Evolutionary conservation across 495 filamentous ascomycete species (phyloP).

Genomic region (Aspergillus leporis): DNA sequence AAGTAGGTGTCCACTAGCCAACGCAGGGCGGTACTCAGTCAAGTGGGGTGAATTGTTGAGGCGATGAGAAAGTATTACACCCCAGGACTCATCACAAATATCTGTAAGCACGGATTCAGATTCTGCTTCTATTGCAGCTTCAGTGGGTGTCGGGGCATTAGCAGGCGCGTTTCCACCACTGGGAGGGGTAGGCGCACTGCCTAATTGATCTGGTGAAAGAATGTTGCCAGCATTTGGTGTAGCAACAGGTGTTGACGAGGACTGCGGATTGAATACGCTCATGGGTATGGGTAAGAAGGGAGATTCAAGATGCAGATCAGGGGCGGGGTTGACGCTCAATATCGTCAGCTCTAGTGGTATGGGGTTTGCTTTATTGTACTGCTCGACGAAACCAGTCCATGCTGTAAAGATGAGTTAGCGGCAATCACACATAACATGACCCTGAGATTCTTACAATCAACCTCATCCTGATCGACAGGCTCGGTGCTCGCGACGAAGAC

Average conservation of each 20-base stretch:
- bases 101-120: constrained; percentile 76
- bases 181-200: constrained; percentile 38
- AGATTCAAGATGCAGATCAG: constrained; percentile 59
- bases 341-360: constrained; percentile 56
- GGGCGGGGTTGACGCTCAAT: constrained; percentile 63
- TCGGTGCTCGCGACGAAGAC: constrained; percentile 75
- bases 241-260: constrained; percentile 41
- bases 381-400: constrained; percentile 46
- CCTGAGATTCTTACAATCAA: constrained; percentile 48
- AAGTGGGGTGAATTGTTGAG: constrained; percentile 65
- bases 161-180: constrained; percentile 25
- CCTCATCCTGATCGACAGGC: constrained; percentile 71
- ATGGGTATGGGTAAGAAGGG: constrained; percentile 33
- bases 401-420: constrained; percentile 28
- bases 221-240: constrained; percentile 50
- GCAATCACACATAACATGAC: not conserved
- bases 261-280: constrained; percentile 33
- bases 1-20: constrained; percentile 74
- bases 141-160: constrained; percentile 59
- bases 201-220: constrained; percentile 45
- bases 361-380: constrained; percentile 47
- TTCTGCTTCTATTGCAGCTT: constrained; percentile 58
- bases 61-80: constrained; percentile 69
- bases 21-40: constrained; percentile 61
- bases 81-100: constrained; percentile 78